Base-by-base conservation (phyloP, 345 rosid genomes). In the Bretschneidera sinensis region DNA sequence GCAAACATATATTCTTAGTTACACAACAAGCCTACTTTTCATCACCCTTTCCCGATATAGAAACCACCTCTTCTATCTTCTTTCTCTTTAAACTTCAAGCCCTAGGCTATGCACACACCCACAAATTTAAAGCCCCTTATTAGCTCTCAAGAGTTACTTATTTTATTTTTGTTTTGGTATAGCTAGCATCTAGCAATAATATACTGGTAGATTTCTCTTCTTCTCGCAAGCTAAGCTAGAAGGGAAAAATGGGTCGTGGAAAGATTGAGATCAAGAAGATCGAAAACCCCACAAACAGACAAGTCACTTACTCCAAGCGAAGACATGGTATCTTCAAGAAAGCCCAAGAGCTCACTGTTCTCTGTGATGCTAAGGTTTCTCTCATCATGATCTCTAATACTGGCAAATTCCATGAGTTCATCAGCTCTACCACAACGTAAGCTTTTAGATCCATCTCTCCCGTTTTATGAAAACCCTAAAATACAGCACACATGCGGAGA, bases 351-450 rank as follows among this genome's bases (percentile, higher is more conserved):
- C 85, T 85, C 68, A 74, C 83, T 35, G 80, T 82, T 55, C 91
- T 85, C 10, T 85, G 91, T 61, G 91, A 85, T 69, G 91, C 91
- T 21, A 73, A 76, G 68, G 85, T 85, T 55, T 82, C 85, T 65
- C 76, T 82, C 19, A 68, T 85, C 74, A 76, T 82, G 83, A 60
- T 80, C 69, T 85, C 90, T 10, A 63, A 49, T 35, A 70, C 78
- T 20, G 81, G 77, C 2, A 76, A 80, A 67, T 63, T 82, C 60
- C 74, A 80, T 13, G 76, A 82, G 73, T 82, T 25, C 77, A 73
- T 70, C 21, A 82, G 83, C 79, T 71, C 80, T 25, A 23, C 68
- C 50, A 81, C 70, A 5, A 58, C 83, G 89, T 81, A 73, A 9
- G 77, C 13, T 8, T 20, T 55, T 18, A 28, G 25, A 45, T 50